phyloP scores from a whole-genome alignment of 164 flowering plant species.

The Dillenia turbinata region DNA sequence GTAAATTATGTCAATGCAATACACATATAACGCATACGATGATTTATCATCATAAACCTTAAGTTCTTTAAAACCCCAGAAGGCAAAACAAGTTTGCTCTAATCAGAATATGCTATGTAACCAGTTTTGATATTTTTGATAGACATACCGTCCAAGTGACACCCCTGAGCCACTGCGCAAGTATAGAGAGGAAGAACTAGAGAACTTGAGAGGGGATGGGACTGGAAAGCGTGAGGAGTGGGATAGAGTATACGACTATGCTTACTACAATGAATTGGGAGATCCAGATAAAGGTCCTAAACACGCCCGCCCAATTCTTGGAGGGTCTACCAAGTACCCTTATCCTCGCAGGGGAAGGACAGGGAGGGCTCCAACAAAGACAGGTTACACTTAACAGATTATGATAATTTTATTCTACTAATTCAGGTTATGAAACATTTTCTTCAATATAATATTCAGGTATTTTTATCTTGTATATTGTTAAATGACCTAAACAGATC shows the following conservation, averaged over 20 bases:
- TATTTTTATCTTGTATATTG: not conserved
- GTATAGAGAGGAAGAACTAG: slow-evolving; percentile 62
- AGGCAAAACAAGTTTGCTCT: too few relatives aligned
- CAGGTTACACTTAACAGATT: slow-evolving; percentile 27
- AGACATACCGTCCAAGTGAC: slow-evolving; percentile 71
- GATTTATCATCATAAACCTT: too few relatives aligned
- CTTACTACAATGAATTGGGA: slow-evolving; percentile 76
- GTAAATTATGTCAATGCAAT: slow-evolving; percentile 11
- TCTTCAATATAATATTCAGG: too few relatives aligned
- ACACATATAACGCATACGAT: too few relatives aligned
- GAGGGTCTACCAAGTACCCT: slow-evolving; percentile 67
- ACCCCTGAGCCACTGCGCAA: slow-evolving; percentile 52
- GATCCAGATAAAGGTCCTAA: slow-evolving; percentile 50
- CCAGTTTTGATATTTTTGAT: not conserved
- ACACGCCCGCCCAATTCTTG: slow-evolving; percentile 58
- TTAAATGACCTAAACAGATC: slow-evolving; percentile 18
- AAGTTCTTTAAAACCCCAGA: too few relatives aligned
- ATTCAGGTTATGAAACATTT: too few relatives aligned
- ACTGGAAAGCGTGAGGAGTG: slow-evolving; percentile 60
- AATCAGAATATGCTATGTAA: too few relatives aligned
- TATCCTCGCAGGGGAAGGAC: slow-evolving; percentile 89
- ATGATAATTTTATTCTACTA: too few relatives aligned
- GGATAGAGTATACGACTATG: slow-evolving; percentile 88
- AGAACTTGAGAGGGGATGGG: slow-evolving; percentile 65
- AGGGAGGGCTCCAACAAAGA: slow-evolving; percentile 45